Evolutionary conservation across 495 filamentous ascomycete species (phyloP).

Genomic region (Hyaloscypha hepaticicola): DNA sequence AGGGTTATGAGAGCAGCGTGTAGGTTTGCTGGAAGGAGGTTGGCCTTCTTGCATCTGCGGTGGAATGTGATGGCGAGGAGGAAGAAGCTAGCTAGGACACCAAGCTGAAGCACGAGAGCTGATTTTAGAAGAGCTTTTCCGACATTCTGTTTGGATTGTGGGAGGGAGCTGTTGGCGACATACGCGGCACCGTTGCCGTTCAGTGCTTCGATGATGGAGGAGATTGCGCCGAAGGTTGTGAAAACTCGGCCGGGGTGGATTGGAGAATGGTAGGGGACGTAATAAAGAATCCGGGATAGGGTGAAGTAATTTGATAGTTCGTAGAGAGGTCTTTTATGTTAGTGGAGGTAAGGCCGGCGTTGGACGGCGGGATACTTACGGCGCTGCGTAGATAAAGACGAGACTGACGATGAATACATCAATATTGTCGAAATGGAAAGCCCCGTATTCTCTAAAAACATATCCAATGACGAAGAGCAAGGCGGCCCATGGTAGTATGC

Average conservation of each 20-base stretch:
- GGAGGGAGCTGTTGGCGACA: slow-evolving; percentile 49
- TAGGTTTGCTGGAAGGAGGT: slow-evolving; percentile 55
- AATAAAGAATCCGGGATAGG: slow-evolving; percentile 74
- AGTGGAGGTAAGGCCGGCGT: slow-evolving; percentile 4
- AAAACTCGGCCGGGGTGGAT: slow-evolving; percentile 76
- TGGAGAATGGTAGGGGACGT: slow-evolving; percentile 73
- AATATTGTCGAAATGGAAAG: slow-evolving; percentile 57
- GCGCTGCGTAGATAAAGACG: slow-evolving; percentile 60
- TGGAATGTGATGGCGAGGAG: slow-evolving; percentile 60
- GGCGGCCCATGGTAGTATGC: slow-evolving; percentile 51
- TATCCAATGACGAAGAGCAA: slow-evolving; percentile 55
- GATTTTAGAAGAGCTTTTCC: slow-evolving; percentile 64
- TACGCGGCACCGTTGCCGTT: slow-evolving; percentile 67
- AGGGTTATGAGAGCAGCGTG: slow-evolving; percentile 57
- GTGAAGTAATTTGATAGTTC: slow-evolving; percentile 74
- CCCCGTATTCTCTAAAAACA: slow-evolving; percentile 53
- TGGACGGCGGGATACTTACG: slow-evolving; percentile 48
- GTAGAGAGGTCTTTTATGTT: slow-evolving; percentile 58
- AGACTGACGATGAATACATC: slow-evolving; percentile 58
- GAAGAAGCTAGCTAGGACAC: slow-evolving; percentile 61
- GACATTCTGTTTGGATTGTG: slow-evolving; percentile 43
- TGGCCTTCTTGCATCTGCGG: slow-evolving; percentile 50
- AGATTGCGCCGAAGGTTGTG: slow-evolving; percentile 70
- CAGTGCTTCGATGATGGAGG: slow-evolving; percentile 60
- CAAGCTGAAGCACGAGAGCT: slow-evolving; percentile 64